Conservation (phyloP, 305 asterid genomes). For the Fraxinus nigra region DNA sequence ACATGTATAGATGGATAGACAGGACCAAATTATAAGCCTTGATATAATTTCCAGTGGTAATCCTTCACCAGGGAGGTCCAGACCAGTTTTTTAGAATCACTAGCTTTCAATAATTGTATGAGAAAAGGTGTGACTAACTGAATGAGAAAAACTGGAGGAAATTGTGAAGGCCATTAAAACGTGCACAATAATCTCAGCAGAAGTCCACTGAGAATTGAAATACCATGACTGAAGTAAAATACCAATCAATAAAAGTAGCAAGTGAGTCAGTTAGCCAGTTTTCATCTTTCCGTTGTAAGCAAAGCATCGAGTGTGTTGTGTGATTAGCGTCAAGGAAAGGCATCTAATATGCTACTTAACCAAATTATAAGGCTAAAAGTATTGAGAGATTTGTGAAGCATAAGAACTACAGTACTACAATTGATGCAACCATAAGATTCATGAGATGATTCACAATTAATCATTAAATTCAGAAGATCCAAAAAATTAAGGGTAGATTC, state of each 20-base stretch:
- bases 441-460: background rate
- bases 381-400: slow-evolving; percentile 6
- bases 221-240: background rate
- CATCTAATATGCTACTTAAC: slow-evolving; percentile 13
- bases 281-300: background rate
- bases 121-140: background rate
- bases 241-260: slow-evolving; percentile 3
- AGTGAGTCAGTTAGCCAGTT: background rate
- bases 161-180: background rate
- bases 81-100: slow-evolving; percentile 10
- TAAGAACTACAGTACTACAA: background rate
- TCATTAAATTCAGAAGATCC: slow-evolving; percentile 6
- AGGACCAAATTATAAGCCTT: background rate
- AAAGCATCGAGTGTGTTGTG: background rate
- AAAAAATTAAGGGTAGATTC: background rate
- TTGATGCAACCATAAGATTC: slow-evolving; percentile 1
- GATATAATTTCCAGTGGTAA: background rate
- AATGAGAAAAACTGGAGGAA: slow-evolving; percentile 4
- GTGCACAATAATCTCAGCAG: background rate
- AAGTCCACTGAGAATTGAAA: slow-evolving; percentile 2
- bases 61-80: background rate
- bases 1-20: background rate
- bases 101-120: slow-evolving; percentile 7
- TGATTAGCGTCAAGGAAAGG: background rate
- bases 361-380: background rate